Percentiles rank a stretch among this genome's conserved stretches.
These are phyloP conservation scores for Zoysia matrella DNA, from an alignment of 202 grass and related monocot genomes.

Conservation along the genomic window DNA sequence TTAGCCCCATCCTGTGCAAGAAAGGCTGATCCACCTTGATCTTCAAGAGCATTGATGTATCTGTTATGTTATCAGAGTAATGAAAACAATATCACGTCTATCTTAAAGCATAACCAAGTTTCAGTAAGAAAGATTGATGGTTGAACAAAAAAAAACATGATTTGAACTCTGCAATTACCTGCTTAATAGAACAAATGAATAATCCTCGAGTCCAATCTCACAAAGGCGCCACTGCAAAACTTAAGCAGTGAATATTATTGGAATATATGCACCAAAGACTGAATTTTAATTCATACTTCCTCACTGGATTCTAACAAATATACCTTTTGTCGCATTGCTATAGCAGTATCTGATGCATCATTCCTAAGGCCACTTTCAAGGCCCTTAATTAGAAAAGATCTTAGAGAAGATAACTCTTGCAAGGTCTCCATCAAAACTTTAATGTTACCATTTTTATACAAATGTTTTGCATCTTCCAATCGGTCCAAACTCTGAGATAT, in stretches of 20 bases:
- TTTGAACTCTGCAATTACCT: slow-evolving; percentile 53
- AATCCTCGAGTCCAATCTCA: slow-evolving; percentile 98
- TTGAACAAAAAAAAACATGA: neutral
- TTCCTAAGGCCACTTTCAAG: slow-evolving; percentile 97
- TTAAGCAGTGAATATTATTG: slow-evolving; percentile 49
- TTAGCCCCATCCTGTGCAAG: slow-evolving; percentile 66
- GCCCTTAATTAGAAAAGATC: slow-evolving; percentile 72
- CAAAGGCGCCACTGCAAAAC: slow-evolving; percentile 88
- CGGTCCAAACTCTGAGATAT: slow-evolving; percentile 79
- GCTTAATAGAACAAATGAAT: slow-evolving; percentile 95
- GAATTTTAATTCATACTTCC: slow-evolving; percentile 19
- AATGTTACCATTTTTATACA: slow-evolving; percentile 45
- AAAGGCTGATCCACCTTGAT: slow-evolving; percentile 65
- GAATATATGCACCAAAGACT: slow-evolving; percentile 27
- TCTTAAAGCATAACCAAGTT: slow-evolving; percentile 7
- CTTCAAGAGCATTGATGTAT: slow-evolving; percentile 84
- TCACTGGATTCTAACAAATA: slow-evolving; percentile 34
- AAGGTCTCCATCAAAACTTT: slow-evolving; percentile 76
- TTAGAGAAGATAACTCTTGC: slow-evolving; percentile 70
- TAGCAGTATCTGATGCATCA: slow-evolving; percentile 87
- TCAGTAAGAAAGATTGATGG: neutral
- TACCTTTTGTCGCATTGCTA: slow-evolving; percentile 96
- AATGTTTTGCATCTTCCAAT: slow-evolving; percentile 48
- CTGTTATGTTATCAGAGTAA: slow-evolving; percentile 50
- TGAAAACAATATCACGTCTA: slow-evolving; percentile 11